Percentiles rank a stretch among this genome's conserved stretches.
These are phyloP conservation scores for Cryptococcus floricola DNA, from an alignment of 1,284 basidiomycete genomes.

Conservation along the genomic window DNA sequence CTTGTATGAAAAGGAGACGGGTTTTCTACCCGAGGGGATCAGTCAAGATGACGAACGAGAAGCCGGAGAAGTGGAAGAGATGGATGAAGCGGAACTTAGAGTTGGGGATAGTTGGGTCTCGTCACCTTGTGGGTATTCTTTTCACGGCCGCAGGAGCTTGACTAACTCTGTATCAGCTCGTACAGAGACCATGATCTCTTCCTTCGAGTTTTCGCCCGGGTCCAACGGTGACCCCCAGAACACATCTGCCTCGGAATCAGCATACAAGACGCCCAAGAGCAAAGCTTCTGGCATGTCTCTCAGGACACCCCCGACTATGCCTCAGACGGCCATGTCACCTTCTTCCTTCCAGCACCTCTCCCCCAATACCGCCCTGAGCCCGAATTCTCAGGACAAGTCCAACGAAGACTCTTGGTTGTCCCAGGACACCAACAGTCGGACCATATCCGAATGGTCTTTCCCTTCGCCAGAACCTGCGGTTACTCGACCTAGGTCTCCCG, in stretches of 20 bases:
- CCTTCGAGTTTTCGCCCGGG: conserved; percentile 23
- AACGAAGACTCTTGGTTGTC: conserved; percentile 29
- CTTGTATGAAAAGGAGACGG: conserved; percentile 6
- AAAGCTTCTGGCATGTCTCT: conserved; percentile 1
- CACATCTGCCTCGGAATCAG: neutral
- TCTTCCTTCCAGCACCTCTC: conserved; percentile 7
- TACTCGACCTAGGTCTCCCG: conserved; percentile 15
- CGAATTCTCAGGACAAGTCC: neutral
- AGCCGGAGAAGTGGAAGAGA: conserved; percentile 1
- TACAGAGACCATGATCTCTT: conserved; percentile 17
- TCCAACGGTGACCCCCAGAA: neutral
- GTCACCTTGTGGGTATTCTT: conserved; percentile 26
- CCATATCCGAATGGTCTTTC: conserved; percentile 30
- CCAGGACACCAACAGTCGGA: conserved; percentile 23
- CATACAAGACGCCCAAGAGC: conserved; percentile 12
- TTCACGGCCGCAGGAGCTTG: neutral
- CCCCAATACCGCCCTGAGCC: conserved; percentile 1
- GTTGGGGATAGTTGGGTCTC: conserved; percentile 22
- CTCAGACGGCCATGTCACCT: neutral
- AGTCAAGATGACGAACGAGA: neutral
- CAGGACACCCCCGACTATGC: neutral
- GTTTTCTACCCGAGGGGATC: neutral
- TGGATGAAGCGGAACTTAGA: conserved; percentile 8
- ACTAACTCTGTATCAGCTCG: conserved; percentile 5
- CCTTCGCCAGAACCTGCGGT: conserved; percentile 15